Evolutionary conservation across 2,329 filamentous ascomycete genomes (phyloP), one percentile per base, ranked within the genome.

Genomic region (Penicillium sp.): DNA sequence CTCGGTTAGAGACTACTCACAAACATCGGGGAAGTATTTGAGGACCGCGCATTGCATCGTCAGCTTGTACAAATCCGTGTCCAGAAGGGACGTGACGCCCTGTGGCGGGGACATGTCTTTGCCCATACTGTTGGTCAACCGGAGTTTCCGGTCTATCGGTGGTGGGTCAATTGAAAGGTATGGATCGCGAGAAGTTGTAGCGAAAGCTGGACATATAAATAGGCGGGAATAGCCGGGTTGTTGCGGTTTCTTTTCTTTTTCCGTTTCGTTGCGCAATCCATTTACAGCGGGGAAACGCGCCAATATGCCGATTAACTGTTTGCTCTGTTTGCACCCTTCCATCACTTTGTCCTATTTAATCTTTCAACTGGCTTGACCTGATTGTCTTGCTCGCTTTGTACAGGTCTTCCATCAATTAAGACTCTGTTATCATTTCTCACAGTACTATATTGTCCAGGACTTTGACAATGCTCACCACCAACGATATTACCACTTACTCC

Each of bases 41-140:
- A 95, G 83, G 61, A 97, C 88, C 58, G 91, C 91, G 71, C 90
- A 96, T 87, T 99, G 94, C 94, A 99, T 99, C 21, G 94, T 99
- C 75, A 99, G 77, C 76, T 99, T 99, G 83, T 97, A 99, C 58
- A 99, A 75, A 72, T 88, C 86, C 16, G 89, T 93, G 69, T 94
- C 90, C 52, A 94, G 80, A 69, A 94, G 88, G 68, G 89, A 93
- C 67, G 86, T 89, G 69, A 93, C 85, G 49, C 89, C 90, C 75
- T 90, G 88, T 5, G 88, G 67, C 40, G 61, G 58, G 61, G 66
- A 54, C 48, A 64, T 57, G 49, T 65, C 61, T 53, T 69, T 59
- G 54, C 56, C 60, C 71, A 73, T 73, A 48, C 27, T 64, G 60
- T 16, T 52, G 44, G 31, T 41, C 54, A 39, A 48, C 31, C 42